Evolutionary conservation across 805 yeast genomes (phyloP).

Genomic region (Osmozyma mogii): DNA sequence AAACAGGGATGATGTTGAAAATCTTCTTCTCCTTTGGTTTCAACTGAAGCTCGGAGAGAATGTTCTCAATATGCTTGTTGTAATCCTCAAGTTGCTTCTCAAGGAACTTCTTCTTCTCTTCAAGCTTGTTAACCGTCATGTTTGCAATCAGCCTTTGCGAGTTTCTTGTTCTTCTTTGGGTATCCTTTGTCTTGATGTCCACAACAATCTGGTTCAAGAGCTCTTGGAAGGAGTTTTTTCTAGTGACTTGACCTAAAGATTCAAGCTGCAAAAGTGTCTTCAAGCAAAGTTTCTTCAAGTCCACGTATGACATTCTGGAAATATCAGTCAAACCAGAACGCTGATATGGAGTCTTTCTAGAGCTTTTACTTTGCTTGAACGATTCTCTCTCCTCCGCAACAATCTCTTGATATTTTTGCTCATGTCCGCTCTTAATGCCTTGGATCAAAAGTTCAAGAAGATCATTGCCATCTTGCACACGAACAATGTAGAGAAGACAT

Average conservation of each 20-base stretch:
- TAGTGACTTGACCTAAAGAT: slow-evolving; percentile 49
- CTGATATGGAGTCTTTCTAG: slow-evolving; percentile 27
- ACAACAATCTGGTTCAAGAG: slow-evolving; percentile 75
- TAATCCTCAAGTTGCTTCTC: slow-evolving; percentile 39
- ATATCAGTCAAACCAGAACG: slow-evolving; percentile 45
- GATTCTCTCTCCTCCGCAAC: slow-evolving; percentile 37
- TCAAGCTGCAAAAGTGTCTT: slow-evolving; percentile 75
- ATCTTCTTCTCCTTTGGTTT: slow-evolving; percentile 39
- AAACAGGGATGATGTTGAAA: slow-evolving; percentile 42
- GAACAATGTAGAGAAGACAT: slow-evolving; percentile 71
- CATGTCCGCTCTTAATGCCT: slow-evolving; percentile 64
- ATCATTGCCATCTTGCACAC: slow-evolving; percentile 67
- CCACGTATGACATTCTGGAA: slow-evolving; percentile 50
- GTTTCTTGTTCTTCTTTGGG: slow-evolving; percentile 34
- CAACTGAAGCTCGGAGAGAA: slow-evolving; percentile 36
- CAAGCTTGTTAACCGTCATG: slow-evolving; percentile 36
- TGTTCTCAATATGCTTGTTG: slow-evolving; percentile 37
- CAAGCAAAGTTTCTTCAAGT: slow-evolving; percentile 67
- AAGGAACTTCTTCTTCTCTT: slow-evolving; percentile 38
- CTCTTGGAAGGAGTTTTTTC: slow-evolving; percentile 69
- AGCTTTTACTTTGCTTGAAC: slow-evolving; percentile 27
- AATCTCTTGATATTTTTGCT: slow-evolving; percentile 50
- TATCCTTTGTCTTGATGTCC: slow-evolving; percentile 54
- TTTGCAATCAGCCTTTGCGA: slow-evolving; percentile 34
- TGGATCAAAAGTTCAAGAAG: slow-evolving; percentile 62